Conservation (phyloP, 2,329 filamentous ascomycete species). For the Epichloe elymi region DNA sequence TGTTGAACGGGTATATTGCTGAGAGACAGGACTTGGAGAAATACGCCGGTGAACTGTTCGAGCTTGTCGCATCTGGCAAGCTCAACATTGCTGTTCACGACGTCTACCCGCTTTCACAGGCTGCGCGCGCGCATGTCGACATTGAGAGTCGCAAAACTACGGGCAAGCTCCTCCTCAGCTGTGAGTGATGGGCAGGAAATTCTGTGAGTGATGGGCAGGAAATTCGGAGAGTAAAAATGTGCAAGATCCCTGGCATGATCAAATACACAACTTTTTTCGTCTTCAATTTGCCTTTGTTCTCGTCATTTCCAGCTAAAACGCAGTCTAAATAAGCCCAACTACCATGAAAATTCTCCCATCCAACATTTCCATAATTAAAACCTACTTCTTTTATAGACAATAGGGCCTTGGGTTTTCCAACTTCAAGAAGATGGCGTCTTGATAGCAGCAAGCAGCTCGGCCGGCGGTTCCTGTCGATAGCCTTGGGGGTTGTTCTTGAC, state of each 20-base stretch:
- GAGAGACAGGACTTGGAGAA: conserved; percentile 57
- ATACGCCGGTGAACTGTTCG: conserved; percentile 61
- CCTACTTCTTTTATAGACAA: background rate
- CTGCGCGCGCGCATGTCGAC: conserved; percentile 57
- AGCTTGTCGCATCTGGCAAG: conserved; percentile 54
- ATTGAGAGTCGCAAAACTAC: conserved; percentile 71
- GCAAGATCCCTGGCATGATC: background rate
- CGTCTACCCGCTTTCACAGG: conserved; percentile 62
- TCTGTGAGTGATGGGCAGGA: conserved; percentile 27
- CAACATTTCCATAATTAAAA: background rate
- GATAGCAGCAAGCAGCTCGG: conserved; percentile 57
- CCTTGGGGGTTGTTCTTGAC: conserved; percentile 96
- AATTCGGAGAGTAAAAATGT: background rate
- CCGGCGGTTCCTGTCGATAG: conserved; percentile 82
- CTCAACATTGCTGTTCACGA: conserved; percentile 64
- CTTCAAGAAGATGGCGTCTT: conserved; percentile 26
- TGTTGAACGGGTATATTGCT: conserved; percentile 55
- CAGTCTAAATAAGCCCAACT: background rate
- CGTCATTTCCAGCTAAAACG: background rate
- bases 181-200: conserved; percentile 24
- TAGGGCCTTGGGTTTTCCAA: background rate
- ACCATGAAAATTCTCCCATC: background rate
- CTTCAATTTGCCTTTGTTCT: background rate
- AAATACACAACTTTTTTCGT: too few species aligned
- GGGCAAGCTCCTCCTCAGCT: conserved; percentile 68